Evolutionary conservation across 306 rosid genomes (phyloP).

Genomic region (Abrus pulchellus): DNA sequence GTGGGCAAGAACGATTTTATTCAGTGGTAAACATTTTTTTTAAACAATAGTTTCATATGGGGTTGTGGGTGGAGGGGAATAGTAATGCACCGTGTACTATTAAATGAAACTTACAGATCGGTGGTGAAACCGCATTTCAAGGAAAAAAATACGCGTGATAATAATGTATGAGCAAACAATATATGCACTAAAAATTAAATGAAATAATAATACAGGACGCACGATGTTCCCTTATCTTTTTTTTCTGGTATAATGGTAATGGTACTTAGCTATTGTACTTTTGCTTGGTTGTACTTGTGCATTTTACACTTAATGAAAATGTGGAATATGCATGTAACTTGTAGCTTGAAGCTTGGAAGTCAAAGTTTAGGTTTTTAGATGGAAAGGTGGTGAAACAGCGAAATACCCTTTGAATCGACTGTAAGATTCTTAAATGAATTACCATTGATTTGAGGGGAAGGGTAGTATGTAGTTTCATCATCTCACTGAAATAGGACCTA

Average conservation of each 20-base stretch:
- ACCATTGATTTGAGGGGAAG: neutral
- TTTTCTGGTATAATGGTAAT: neutral
- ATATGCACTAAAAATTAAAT: no score
- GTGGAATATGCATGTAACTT: neutral
- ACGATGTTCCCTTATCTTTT: neutral
- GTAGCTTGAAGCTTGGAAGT: neutral
- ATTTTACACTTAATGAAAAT: neutral
- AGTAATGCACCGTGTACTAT: neutral
- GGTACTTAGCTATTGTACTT: neutral
- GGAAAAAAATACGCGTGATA: no score
- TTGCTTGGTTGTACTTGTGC: neutral
- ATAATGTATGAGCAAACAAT: no score
- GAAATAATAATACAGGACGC: no score
- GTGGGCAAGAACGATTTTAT: neutral
- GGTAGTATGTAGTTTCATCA: neutral
- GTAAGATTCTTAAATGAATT: neutral
- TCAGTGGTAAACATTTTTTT: neutral
- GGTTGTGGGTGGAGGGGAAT: neutral
- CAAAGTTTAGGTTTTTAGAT: conserved; percentile 1
- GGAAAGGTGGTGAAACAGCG: neutral
- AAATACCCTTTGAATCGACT: neutral
- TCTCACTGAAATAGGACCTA: neutral
- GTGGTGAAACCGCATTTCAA: no score
- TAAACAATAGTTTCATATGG: neutral
- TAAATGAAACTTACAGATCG: neutral